phyloP scores from a whole-genome alignment of 2,329 filamentous ascomycete genomes.

The Pestalotiopsis sp. region DNA sequence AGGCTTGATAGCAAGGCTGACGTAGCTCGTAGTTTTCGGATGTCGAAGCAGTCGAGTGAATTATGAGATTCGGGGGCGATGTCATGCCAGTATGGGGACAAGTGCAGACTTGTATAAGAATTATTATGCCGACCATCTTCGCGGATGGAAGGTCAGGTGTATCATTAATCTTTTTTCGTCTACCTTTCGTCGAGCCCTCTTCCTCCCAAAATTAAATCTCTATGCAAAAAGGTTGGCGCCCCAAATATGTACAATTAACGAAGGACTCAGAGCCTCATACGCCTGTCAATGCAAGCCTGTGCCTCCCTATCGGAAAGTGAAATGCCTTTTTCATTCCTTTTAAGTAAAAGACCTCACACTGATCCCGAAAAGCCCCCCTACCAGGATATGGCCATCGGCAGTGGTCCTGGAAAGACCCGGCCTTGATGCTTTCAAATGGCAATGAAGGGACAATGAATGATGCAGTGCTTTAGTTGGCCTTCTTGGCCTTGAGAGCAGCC shows the following conservation, averaged over 20 bases:
- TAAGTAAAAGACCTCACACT: not conserved
- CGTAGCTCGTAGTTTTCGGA: not conserved
- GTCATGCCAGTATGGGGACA: too few relatives aligned
- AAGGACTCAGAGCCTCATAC: slow-evolving; percentile 15
- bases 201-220: slow-evolving; percentile 13
- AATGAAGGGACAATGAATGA: not conserved
- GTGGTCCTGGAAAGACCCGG: not conserved
- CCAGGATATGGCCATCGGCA: not conserved
- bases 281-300: slow-evolving; percentile 1
- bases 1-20: not conserved
- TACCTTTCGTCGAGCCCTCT: slow-evolving; percentile 20
- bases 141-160: not conserved
- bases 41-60: too few relatives aligned
- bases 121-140: not conserved
- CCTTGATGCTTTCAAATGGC: not conserved
- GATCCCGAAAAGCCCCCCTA: not conserved
- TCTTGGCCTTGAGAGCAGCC: slow-evolving; percentile 65
- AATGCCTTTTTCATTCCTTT: not conserved
- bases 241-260: slow-evolving; percentile 25
- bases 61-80: too few relatives aligned
- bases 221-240: slow-evolving; percentile 22
- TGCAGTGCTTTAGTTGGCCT: slow-evolving; percentile 58
- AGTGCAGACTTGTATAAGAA: not conserved
- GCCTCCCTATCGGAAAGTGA: not conserved
- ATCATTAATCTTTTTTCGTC: slow-evolving; percentile 18